A percentile compares a stretch with the other conserved stretches of the same genome.
Conservation (phyloP, 345 rosid genomes). For the Brassica cretica region DNA sequence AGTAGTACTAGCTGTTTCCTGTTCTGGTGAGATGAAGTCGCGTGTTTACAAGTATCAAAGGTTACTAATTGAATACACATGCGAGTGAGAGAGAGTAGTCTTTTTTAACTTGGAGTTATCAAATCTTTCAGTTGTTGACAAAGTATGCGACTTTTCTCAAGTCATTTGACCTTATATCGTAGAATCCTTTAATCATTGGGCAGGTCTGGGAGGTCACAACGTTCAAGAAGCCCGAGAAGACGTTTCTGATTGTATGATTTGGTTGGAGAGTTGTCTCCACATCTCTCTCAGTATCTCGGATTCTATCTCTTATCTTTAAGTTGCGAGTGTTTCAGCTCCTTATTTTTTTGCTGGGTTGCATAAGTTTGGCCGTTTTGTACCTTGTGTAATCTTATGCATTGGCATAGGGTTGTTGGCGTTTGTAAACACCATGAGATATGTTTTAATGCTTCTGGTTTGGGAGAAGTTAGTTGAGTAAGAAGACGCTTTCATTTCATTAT, state of each 20-base stretch:
- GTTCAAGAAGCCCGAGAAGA: conserved; percentile 83
- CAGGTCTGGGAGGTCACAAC: conserved; percentile 65
- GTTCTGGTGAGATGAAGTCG: background rate
- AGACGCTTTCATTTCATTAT: background rate
- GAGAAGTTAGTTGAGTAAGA: conserved; percentile 5
- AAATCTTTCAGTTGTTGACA: background rate
- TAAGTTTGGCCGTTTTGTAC: conserved; percentile 19
- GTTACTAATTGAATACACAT: background rate
- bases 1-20: background rate
- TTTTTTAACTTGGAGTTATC: background rate
- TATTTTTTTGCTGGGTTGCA: background rate
- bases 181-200: conserved; percentile 16
- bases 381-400: conserved; percentile 35
- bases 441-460: conserved; percentile 31
- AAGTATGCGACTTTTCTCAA: background rate
- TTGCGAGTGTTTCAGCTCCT: conserved; percentile 18
- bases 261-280: conserved; percentile 23
- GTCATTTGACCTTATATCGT: background rate
- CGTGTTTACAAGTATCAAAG: background rate
- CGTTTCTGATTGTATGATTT: conserved; percentile 51
- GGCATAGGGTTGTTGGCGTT: conserved; percentile 22
- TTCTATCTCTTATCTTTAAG: conserved; percentile 30
- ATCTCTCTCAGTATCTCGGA: conserved; percentile 17
- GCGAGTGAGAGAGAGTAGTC: background rate
- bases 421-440: conserved; percentile 34